phyloP scores from a whole-genome alignment of 768 basidiomycete species.

The Naganishia randhawae region DNA sequence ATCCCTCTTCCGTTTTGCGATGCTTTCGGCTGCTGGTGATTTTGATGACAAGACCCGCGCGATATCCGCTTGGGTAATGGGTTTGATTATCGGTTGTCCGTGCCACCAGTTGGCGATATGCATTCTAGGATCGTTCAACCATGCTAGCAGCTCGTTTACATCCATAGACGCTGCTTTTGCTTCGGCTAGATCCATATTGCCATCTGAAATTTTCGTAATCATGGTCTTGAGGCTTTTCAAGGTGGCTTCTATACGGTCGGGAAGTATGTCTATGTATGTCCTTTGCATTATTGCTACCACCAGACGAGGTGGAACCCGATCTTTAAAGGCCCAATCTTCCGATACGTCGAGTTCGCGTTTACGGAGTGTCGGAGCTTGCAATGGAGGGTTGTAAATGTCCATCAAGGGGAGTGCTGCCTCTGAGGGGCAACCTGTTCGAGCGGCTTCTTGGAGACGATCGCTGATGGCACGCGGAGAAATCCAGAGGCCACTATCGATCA shows the following conservation, averaged over 20 bases:
- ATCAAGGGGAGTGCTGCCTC: not conserved
- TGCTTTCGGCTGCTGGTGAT: constrained; percentile 11
- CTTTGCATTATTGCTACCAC: constrained; percentile 4
- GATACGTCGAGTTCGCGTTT: not conserved
- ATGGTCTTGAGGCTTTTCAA: constrained; percentile 5
- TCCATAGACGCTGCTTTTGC: constrained; percentile 9
- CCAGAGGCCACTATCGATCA: constrained; percentile 7
- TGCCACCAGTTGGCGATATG: constrained; percentile 18
- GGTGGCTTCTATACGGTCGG: constrained; percentile 1
- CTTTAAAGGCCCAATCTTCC: not conserved
- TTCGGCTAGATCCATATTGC: constrained; percentile 17
- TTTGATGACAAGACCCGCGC: constrained; percentile 1
- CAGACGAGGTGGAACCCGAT: not conserved
- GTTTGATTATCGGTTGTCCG: not conserved
- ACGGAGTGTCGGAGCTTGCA: not conserved
- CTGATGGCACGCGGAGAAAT: not conserved
- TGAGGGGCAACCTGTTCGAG: too few species aligned
- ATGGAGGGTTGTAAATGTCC: not conserved
- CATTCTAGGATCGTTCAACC: constrained; percentile 15
- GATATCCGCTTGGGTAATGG: constrained; percentile 3
- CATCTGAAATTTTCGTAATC: constrained; percentile 8
- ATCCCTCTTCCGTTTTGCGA: constrained; percentile 7
- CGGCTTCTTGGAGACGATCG: not conserved
- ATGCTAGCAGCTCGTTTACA: not conserved
- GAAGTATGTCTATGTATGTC: not conserved